These are phyloP conservation scores for Fraxinus xanthoxyloides DNA, from an alignment of 305 asterid genomes.

Conservation along the genomic window DNA sequence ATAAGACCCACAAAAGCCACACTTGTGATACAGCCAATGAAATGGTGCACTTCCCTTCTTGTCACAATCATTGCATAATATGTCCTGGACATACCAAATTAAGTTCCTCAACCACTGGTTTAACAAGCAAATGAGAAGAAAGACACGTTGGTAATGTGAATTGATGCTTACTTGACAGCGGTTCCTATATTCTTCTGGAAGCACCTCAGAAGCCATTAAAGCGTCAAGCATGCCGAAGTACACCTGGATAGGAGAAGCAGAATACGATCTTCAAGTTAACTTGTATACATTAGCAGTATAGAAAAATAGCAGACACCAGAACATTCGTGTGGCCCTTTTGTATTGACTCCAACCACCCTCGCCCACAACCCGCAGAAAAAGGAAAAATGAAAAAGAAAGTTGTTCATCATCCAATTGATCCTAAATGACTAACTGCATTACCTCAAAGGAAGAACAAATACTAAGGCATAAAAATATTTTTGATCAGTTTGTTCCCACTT, in stretches of 20 bases:
- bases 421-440: neutral
- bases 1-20: slow-evolving; percentile 79
- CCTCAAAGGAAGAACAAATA: neutral
- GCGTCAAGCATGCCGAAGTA: slow-evolving; percentile 98
- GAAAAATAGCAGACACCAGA: neutral
- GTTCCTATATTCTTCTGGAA: slow-evolving; percentile 87
- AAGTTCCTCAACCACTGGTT: neutral
- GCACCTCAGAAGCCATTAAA: slow-evolving; percentile 84
- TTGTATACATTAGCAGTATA: neutral
- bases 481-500: neutral
- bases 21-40: slow-evolving; percentile 95
- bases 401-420: neutral
- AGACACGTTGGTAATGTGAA: neutral
- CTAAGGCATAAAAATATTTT: neutral
- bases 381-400: neutral
- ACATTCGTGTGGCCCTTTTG: neutral
- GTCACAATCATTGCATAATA: slow-evolving; percentile 87
- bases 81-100: slow-evolving; percentile 44
- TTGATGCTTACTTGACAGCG: slow-evolving; percentile 61
- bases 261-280: neutral
- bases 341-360: neutral
- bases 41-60: slow-evolving; percentile 75
- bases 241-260: slow-evolving; percentile 44
- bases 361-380: neutral
- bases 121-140: neutral